Percentiles rank a stretch among this genome's conserved stretches.
These are phyloP conservation scores for Lachnellula subtilissima DNA, from an alignment of 2,329 filamentous ascomycete genomes.

Conservation along the genomic window DNA sequence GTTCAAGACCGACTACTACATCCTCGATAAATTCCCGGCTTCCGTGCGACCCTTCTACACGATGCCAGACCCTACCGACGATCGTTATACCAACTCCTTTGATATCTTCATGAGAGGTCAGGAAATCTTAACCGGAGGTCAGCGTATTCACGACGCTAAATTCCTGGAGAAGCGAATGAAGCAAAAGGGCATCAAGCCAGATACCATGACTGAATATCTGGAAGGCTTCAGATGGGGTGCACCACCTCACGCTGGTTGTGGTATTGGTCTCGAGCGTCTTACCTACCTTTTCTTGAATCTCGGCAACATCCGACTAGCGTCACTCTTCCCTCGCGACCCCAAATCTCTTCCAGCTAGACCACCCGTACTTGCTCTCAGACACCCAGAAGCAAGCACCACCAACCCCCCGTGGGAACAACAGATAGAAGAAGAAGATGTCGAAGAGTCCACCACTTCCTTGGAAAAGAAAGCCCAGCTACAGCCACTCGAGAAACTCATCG, in stretches of 20 bases:
- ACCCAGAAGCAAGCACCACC: constrained; percentile 82
- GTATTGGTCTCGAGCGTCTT: constrained; percentile 84
- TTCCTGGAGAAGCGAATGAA: constrained; percentile 75
- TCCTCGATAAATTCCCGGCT: constrained; percentile 87
- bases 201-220: constrained; percentile 87
- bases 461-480: constrained; percentile 47
- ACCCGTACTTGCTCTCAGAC: constrained; percentile 62
- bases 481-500: constrained; percentile 79
- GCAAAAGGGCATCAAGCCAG: constrained; percentile 67
- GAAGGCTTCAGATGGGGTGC: constrained; percentile 83
- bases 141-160: constrained; percentile 79
- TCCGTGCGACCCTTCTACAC: constrained; percentile 87
- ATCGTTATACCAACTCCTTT: constrained; percentile 80
- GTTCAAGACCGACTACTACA: constrained; percentile 85
- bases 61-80: constrained; percentile 72
- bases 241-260: constrained; percentile 83
- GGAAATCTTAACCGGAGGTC: constrained; percentile 86
- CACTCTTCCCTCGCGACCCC: constrained; percentile 82
- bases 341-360: constrained; percentile 73
- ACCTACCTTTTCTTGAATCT: constrained; percentile 81
- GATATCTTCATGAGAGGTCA: constrained; percentile 93
- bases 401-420: constrained; percentile 56
- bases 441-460: not conserved
- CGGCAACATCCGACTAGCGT: constrained; percentile 84
- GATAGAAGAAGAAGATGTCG: constrained; percentile 34